A percentile compares a stretch with the other conserved stretches of the same genome.
Conservation (phyloP, 257 asterid species). For the Solanum dulcamara region DNA sequence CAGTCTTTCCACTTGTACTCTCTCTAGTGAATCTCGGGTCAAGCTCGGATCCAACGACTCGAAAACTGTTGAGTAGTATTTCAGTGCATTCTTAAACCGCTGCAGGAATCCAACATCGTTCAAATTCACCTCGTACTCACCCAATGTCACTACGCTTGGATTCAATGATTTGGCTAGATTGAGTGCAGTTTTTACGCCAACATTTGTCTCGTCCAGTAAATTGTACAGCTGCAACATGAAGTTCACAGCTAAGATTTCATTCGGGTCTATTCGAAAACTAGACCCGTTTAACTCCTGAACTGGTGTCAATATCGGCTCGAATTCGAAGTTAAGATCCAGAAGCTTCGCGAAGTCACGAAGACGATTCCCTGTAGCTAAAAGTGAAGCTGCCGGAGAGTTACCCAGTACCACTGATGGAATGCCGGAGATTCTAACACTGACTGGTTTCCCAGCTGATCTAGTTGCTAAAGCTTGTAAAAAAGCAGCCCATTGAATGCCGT, state of each 20-base stretch:
- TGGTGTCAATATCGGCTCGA: constrained; percentile 63
- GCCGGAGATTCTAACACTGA: constrained; percentile 61
- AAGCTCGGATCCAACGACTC: constrained; percentile 74
- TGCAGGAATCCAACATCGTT: constrained; percentile 52
- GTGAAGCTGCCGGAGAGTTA: constrained; percentile 43
- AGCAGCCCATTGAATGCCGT: constrained; percentile 98
- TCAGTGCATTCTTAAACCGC: constrained; percentile 67
- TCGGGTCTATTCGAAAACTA: constrained; percentile 55
- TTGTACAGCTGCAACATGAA: constrained; percentile 87
- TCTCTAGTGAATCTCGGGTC: constrained; percentile 56
- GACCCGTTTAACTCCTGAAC: constrained; percentile 36
- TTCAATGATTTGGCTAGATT: constrained; percentile 60
- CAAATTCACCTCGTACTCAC: constrained; percentile 63
- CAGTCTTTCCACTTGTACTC: constrained; percentile 53
- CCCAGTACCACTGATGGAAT: constrained; percentile 79
- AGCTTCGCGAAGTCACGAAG: constrained; percentile 65
- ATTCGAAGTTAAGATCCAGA: constrained; percentile 77
- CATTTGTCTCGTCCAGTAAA: constrained; percentile 44
- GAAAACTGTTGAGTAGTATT: constrained; percentile 61
- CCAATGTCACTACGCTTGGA: constrained; percentile 77
- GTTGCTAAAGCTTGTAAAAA: constrained; percentile 90
- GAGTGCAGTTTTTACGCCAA: constrained; percentile 48
- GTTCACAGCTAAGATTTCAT: constrained; percentile 61
- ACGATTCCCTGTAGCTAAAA: constrained; percentile 80
- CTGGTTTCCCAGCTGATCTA: constrained; percentile 82